Conservation (phyloP, 1,139 yeast species). For the Pichia norvegensis region DNA sequence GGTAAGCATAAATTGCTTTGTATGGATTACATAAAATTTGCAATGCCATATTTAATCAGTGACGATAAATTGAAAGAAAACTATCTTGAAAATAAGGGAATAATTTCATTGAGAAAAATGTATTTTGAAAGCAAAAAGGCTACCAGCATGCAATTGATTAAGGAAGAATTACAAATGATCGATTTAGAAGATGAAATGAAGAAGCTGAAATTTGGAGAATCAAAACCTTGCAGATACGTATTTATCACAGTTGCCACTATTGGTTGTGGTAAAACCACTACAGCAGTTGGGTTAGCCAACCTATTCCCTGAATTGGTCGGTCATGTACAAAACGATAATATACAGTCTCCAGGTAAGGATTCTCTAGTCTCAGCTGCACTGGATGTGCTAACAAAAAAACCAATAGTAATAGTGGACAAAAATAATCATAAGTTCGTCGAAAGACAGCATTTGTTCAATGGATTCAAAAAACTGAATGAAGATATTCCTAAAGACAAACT, state of each 20-base stretch:
- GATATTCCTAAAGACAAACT: constrained; percentile 30
- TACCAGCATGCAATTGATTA: constrained; percentile 27
- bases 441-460: constrained; percentile 57
- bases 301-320: constrained; percentile 55
- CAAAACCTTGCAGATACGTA: constrained; percentile 34
- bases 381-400: constrained; percentile 30
- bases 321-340: constrained; percentile 81
- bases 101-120: constrained; percentile 59
- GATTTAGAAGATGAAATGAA: constrained; percentile 20
- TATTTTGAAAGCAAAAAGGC: constrained; percentile 35
- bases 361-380: constrained; percentile 47
- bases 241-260: constrained; percentile 81
- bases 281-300: constrained; percentile 50
- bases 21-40: constrained; percentile 61
- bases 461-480: constrained; percentile 36
- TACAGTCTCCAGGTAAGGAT: constrained; percentile 43
- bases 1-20: constrained; percentile 53
- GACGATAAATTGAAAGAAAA: constrained; percentile 39
- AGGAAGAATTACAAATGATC: constrained; percentile 17
- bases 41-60: constrained; percentile 42
- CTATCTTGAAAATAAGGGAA: constrained; percentile 58
- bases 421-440: constrained; percentile 72
- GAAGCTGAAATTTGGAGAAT: constrained; percentile 20
- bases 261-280: constrained; percentile 94
- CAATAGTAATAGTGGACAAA: constrained; percentile 69